Evolutionary conservation across 805 yeast genomes (phyloP), one percentile per base, ranked within the genome.

Genomic region (Hanseniaspora meyeri): DNA sequence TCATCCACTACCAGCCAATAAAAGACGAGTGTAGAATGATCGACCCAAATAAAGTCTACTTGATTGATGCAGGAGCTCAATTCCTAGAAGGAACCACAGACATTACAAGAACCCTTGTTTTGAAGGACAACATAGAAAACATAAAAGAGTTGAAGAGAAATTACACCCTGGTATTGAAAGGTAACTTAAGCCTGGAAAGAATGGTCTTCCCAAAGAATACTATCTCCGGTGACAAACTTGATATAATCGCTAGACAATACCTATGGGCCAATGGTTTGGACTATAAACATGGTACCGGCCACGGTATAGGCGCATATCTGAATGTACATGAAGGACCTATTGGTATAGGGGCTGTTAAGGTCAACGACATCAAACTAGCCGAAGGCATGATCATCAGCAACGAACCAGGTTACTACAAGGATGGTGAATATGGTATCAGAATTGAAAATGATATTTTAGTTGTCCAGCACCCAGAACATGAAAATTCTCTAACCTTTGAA

Each of bases 251-350:
- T 0, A 77, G 98, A 60, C 89, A 84, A 68, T 83, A 79, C 53
- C 71, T 93, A 59, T 86, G 95, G 89, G 73, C 79, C 42, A 75
- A 80, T 53, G 97, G 97, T 0, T 72, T 87, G 50, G 93, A 87
- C 66, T 93, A 86, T 67, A 79, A 83, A 60, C 98, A 93, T 69
- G 97, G 98, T 10, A 88, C 97, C 0, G 96, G 97, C 1, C 98
- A 93, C 69, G 98, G 98, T 4, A 85, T 93, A n/a, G 97, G 96
- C 1, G 77, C 90, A 20, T 91, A 77, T 66, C 79, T 95, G 48
- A 84, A 85, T 67, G 97, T 93, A 17, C 98, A 93, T 67, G 96
- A 95, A 65, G 93, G 95, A 0, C 97, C 97, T 1, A 77, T 91
- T 56, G 95, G 90, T 16, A 81, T 93, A 59, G 87, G 85, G 58